Base-by-base conservation (phyloP, 192 early-diverging fungal species). In the Coemansia sp. region DNA sequence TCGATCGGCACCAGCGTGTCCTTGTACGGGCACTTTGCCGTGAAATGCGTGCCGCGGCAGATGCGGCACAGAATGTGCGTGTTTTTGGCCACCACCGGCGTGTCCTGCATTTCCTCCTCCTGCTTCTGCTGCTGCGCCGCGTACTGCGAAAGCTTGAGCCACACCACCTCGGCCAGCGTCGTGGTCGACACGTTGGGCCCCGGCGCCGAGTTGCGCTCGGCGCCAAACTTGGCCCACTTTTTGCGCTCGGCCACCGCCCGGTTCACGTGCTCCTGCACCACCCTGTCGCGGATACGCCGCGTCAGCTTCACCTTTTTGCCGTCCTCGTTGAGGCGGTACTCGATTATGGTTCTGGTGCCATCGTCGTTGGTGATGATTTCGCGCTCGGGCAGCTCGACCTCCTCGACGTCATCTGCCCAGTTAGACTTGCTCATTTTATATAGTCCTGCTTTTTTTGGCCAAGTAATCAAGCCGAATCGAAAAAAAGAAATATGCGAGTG, bases 1-100 rank as follows among this genome's bases (percentile, higher is more conserved):
- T 91, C 87, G 50, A 87, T 63, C 25, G 91, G 87, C 53, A 81
- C 82, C 62, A 92, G 78, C 3, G 91, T 90, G 68, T 96, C 93
- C 83, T 97, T 99, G 88, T 90, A 97, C 44, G 96, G 96, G 84
- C 96, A 99, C 73, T 92, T 92, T 57, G 83, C 82, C 20, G 96
- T 97, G 69, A 88, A 96, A 82, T 99, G 96, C 47, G 90, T 89
- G 58, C 93, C 91, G 59, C 93, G 92, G 81, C 96, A 99, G 57
- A 88, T 87, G 79, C 96, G 90, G 85, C 96, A 99, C 29, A 83
- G 64, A 61, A 88, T 91, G 71, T 90, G 91, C 68, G 90, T 90
- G 67, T 81, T 76, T 67, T 89, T 86, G 17, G 83, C 73, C 8
- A 79, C 51, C 35, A 60, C 60, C 11, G 76, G 50, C 55, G 83